Conservation (phyloP, 257 asterid genomes). For the Solanum peruvianum region DNA sequence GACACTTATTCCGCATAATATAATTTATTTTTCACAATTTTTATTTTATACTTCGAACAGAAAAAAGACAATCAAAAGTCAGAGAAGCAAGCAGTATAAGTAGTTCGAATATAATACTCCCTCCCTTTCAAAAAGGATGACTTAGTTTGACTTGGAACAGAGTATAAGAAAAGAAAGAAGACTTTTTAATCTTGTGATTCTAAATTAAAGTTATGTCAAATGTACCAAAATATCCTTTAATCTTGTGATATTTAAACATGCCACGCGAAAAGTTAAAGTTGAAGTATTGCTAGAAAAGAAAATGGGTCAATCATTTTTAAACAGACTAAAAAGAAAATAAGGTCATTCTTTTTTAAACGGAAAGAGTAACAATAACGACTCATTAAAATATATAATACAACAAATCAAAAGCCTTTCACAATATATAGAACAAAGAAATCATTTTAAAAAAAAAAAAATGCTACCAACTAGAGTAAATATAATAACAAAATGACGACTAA, state of each 20-base stretch:
- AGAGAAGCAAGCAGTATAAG: background rate
- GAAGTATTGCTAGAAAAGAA: too few species aligned
- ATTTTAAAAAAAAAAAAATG: background rate
- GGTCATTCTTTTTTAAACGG: fast-evolving
- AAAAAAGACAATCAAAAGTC: too few species aligned
- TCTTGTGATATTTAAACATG: too few species aligned
- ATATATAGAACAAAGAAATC: background rate
- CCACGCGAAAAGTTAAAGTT: too few species aligned
- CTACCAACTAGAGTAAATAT: background rate
- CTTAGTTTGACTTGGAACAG: fast-evolving
- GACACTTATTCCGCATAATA: too few species aligned
- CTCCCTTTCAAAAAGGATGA: too few species aligned
- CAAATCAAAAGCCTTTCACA: background rate
- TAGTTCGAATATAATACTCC: background rate
- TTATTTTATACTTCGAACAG: background rate
- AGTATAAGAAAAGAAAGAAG: too few species aligned
- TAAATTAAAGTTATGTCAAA: too few species aligned
- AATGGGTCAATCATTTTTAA: fast-evolving
- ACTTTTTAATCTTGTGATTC: too few species aligned
- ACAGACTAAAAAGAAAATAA: too few species aligned
- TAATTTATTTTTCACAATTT: too few species aligned
- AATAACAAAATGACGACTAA: background rate
- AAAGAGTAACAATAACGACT: background rate
- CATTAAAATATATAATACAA: background rate
- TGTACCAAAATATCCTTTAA: too few species aligned